Conservation (phyloP, 495 filamentous ascomycete species). For the Neurospora discreta region DNA sequence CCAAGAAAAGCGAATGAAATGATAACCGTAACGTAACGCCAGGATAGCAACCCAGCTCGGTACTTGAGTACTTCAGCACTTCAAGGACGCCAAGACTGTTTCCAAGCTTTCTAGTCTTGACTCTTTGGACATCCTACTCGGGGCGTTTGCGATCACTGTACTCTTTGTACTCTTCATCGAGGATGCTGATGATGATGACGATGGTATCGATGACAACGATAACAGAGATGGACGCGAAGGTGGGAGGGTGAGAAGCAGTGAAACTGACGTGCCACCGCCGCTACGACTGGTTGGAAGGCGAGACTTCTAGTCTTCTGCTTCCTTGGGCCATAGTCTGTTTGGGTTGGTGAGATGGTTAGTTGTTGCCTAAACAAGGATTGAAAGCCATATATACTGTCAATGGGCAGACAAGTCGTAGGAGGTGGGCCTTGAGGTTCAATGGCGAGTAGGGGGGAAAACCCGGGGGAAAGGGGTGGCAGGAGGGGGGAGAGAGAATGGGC, state of each 20-base stretch:
- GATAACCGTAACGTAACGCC: not conserved
- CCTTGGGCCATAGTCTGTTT: constrained; percentile 21
- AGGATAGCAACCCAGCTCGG: not conserved
- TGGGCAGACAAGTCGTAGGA: not conserved
- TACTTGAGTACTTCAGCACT: not conserved
- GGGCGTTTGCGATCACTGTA: not conserved
- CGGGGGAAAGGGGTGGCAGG: not conserved
- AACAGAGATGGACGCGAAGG: not conserved
- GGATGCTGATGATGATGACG: not conserved
- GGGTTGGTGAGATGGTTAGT: not conserved
- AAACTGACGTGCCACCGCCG: not conserved
- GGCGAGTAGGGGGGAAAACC: not conserved
- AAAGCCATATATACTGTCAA: not conserved
- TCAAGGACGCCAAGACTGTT: not conserved
- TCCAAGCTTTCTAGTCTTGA: not conserved
- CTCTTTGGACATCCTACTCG: not conserved
- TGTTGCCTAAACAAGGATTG: not conserved
- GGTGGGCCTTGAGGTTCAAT: not conserved
- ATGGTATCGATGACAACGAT: not conserved
- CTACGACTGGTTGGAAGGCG: not conserved
- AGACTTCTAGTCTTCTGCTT: constrained; percentile 11
- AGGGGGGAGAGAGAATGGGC: not conserved
- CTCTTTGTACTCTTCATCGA: not conserved
- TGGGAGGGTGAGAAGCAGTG: not conserved
- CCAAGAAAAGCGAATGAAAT: not conserved